Evolutionary conservation across 2,329 filamentous ascomycete genomes (phyloP), one percentile per base, ranked within the genome.

Genomic region (Colletotrichum sublineola): DNA sequence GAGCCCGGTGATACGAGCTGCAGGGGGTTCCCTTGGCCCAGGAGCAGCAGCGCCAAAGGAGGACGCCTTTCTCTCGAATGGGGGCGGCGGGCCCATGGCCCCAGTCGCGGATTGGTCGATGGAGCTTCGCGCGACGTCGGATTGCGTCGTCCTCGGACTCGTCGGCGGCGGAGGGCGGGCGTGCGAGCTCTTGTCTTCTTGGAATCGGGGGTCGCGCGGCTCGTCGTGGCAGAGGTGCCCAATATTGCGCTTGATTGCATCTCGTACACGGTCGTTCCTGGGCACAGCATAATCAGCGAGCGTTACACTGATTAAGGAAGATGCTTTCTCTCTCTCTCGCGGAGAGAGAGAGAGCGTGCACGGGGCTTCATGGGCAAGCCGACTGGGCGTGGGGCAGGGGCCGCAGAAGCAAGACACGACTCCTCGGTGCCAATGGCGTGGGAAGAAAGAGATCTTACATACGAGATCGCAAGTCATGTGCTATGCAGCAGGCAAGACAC

Each of bases 141-240:
- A 78, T 77, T 86, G 85, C 75, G 83, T 81, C 75, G 83, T 81
- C n/a, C 66, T 89, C 88, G 75, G 90, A 87, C 79, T 93, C 91
- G 77, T 93, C 91, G 68, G 87, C 86, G 55, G 85, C 84, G 64
- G 89, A 86, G 73, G 87, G 83, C 74, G n/a, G n/a, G 86, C 88
- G 75, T 86, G 85, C 76, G 90, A 86, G 80, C 86, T 88, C 84
- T 96, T 97, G 89, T 84, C 83, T 95, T 96, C 84, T 96, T 97
- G 73, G 92, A 83, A 74, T 91, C 90, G 76, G 91, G n/a, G 87
- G 79, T 99, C 96, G 82, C 96, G 92, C 77, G 95, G 96, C 84
- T 98, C 96, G 84, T 99, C 96, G 85, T 98, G 96, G 84, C 96
- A 99, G 76, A 99, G 89, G 84, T 99, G 96, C 78, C 96, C 96